phyloP scores from a whole-genome alignment of 768 basidiomycete genomes.

The Lyophyllum decastes region DNA sequence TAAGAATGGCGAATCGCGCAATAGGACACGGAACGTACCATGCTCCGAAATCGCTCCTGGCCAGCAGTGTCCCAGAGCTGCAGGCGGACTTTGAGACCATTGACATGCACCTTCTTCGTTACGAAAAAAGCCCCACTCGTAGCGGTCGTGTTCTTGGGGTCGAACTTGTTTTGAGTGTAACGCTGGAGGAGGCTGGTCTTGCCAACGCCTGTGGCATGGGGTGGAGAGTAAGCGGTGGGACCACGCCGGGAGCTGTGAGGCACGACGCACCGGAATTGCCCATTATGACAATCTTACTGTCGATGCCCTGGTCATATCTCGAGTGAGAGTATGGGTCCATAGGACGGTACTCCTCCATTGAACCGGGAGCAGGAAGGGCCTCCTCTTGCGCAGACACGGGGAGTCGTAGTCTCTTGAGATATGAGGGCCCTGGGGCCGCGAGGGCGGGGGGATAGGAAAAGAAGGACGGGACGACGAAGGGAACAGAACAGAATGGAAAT shows the following conservation, averaged over 20 bases:
- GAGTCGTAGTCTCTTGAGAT: conserved; percentile 12
- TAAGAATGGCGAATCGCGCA: conserved; percentile 9
- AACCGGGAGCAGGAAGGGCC: conserved; percentile 23
- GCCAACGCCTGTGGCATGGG: conserved; percentile 66
- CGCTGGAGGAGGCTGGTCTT: conserved; percentile 91
- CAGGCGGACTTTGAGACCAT: conserved; percentile 82
- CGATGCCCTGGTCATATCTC: conserved; percentile 81
- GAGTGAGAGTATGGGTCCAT: conserved; percentile 69
- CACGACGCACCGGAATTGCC: conserved; percentile 59
- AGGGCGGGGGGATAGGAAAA: conserved; percentile 40
- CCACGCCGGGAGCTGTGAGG: conserved; percentile 12
- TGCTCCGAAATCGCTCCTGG: conserved; percentile 89
- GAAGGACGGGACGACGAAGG: conserved; percentile 26
- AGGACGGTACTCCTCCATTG: conserved; percentile 58
- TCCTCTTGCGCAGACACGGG: conserved; percentile 17
- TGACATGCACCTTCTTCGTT: conserved; percentile 86
- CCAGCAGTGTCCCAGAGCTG: conserved; percentile 95
- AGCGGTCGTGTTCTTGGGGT: conserved; percentile 84
- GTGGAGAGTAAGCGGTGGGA: neutral
- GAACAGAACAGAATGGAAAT: conserved; percentile 31
- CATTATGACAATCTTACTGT: conserved; percentile 96
- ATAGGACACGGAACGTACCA: conserved; percentile 52
- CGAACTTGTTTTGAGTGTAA: conserved; percentile 89
- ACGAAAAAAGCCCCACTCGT: conserved; percentile 94
- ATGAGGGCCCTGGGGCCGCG: conserved; percentile 45